Conservation (phyloP, 2,329 filamentous ascomycete species). For the Beauveria sp. region DNA sequence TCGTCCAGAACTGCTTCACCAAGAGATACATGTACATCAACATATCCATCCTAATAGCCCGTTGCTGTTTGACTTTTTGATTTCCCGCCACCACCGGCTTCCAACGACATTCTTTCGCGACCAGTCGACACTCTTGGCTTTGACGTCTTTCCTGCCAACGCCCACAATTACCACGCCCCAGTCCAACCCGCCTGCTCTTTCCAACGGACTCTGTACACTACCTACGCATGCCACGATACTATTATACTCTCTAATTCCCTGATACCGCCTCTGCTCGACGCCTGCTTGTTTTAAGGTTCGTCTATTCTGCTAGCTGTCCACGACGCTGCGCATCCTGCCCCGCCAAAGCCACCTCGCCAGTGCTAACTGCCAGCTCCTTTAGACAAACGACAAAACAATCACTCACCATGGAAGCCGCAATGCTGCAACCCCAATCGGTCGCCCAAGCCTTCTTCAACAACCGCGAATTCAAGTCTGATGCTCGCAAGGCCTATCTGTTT, state of each 20-base stretch:
- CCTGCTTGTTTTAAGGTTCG: conserved; percentile 3
- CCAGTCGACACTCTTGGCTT: background rate
- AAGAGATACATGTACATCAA: conserved; percentile 24
- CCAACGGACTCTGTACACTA: conserved; percentile 11
- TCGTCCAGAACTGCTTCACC: conserved; percentile 4
- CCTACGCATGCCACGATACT: conserved; percentile 11
- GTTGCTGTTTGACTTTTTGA: conserved; percentile 14
- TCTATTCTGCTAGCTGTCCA: background rate
- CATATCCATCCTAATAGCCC: conserved; percentile 13
- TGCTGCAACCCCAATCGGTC: conserved; percentile 51
- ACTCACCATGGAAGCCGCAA: conserved; percentile 55
- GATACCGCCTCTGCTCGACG: conserved; percentile 1
- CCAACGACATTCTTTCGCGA: conserved; percentile 5
- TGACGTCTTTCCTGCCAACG: background rate
- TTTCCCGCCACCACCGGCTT: background rate
- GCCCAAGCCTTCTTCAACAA: conserved; percentile 85
- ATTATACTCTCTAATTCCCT: conserved; percentile 8
- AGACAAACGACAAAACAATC: conserved; percentile 18
- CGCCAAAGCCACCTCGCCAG: background rate
- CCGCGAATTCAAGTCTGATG: conserved; percentile 64
- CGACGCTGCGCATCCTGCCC: background rate
- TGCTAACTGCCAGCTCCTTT: conserved; percentile 21
- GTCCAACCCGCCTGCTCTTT: background rate
- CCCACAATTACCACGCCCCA: background rate
- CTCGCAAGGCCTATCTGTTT: conserved; percentile 65